Base-by-base conservation (phyloP, 1,284 basidiomycete genomes). In the Ustilago crameri region DNA sequence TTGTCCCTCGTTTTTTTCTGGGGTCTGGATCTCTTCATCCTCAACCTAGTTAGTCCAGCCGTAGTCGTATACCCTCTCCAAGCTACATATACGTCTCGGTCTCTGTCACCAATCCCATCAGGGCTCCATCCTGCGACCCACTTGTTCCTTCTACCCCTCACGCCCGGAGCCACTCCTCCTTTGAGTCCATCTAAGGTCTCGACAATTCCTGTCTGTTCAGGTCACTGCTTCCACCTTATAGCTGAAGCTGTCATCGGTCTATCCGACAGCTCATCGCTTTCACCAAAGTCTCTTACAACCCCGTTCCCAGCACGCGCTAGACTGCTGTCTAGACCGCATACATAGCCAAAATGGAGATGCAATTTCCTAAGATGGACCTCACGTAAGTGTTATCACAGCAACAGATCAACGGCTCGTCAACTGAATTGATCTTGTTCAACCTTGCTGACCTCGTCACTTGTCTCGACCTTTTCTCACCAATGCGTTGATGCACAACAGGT, bases 361-460 rank as follows among this genome's bases (percentile, higher is more conserved):
- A 45, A 26, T 61, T 57, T 37, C 64, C 64, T 7, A 10, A 60
- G 51, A 64, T 64, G 60, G 61, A 70, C 52, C 67, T 70, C 45
- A 64, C 57, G 57, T 57, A 64, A 64, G 61, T 57, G 22, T 37
- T 17, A 17, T 37, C 17, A 5, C n/a, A n/a, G 5, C 12, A n/a
- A n/a, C n/a, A n/a, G n/a, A 17, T n/a, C n/a, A 15, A 17, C 15
- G 35, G 35, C 35, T 14, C 9, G 10, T 42, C 41, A 5, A 23
- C 9, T 42, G 41, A 40, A 40, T 14, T 3, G 38, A n/a, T 18
- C 18, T n/a, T n/a, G 14, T 7, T 9, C 5, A 40, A 40, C 15
- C 17, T 40, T 5, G 17, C 14, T 40, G 17, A 18, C 14, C 9
- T 18, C 7, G 18, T 40, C 15, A n/a, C 9, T 40, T 1, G 9